Percentiles rank a stretch among this genome's conserved stretches.
These are phyloP conservation scores for Spathaspora passalidarum DNA, from an alignment of 805 yeast genomes.

Conservation along the genomic window DNA sequence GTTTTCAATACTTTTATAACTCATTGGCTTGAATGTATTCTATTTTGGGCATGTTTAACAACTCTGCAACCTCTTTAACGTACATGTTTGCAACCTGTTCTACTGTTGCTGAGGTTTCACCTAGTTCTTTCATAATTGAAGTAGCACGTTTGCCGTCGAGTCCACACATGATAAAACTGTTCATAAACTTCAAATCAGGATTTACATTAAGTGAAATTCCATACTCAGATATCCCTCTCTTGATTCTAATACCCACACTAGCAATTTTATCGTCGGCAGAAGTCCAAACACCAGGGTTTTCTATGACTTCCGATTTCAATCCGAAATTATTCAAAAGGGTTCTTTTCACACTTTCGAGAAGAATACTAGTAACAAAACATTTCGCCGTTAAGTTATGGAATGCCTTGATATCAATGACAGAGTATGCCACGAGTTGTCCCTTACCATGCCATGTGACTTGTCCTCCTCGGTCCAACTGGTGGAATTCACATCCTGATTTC, in stretches of 20 bases:
- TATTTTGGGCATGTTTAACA: conserved; percentile 28
- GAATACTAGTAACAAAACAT: conserved; percentile 59
- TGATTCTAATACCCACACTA: conserved; percentile 84
- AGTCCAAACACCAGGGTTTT: conserved; percentile 90
- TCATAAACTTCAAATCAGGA: conserved; percentile 71
- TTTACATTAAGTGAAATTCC: conserved; percentile 80
- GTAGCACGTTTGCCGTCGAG: conserved; percentile 51
- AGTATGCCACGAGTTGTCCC: conserved; percentile 87
- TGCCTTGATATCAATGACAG: conserved; percentile 60
- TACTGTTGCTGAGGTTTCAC: conserved; percentile 4
- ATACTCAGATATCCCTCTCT: conserved; percentile 81
- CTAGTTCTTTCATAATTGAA: conserved; percentile 22
- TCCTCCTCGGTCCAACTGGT: conserved; percentile 90
- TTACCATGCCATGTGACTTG: conserved; percentile 96
- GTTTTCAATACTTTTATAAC: not conserved
- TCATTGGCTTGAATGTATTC: conserved; percentile 20
- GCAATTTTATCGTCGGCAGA: conserved; percentile 60
- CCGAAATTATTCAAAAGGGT: conserved; percentile 38
- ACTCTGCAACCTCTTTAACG: conserved; percentile 35
- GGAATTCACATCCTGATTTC: conserved; percentile 50
- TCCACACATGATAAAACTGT: conserved; percentile 82
- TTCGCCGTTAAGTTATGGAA: conserved; percentile 54
- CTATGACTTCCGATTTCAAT: conserved; percentile 48
- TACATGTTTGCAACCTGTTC: conserved; percentile 30
- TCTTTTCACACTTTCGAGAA: conserved; percentile 56